A percentile compares a stretch with the other conserved stretches of the same genome.
Evolutionary conservation across 345 rosid genomes (phyloP).

Genomic region (Citrus maxima): DNA sequence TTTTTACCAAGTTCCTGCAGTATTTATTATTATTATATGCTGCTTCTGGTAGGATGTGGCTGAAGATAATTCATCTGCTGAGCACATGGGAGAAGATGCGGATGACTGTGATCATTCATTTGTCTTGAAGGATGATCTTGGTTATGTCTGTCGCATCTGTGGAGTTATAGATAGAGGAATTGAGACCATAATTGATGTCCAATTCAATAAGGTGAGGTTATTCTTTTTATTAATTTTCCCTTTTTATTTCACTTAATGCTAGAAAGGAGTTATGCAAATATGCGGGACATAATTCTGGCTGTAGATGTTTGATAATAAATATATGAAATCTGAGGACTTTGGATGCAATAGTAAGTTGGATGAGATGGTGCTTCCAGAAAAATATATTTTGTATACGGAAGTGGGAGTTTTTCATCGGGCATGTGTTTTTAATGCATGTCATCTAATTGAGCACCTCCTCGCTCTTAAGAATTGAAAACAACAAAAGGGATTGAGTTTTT

Average conservation of each 20-base stretch:
- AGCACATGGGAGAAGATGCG: slow-evolving; percentile 40
- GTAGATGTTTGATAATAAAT: neutral
- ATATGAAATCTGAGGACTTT: neutral
- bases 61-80: slow-evolving; percentile 44
- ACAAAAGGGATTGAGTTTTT: neutral
- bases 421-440: neutral
- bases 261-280: neutral
- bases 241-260: neutral
- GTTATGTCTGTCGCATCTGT: slow-evolving; percentile 89
- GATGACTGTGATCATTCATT: slow-evolving; percentile 76
- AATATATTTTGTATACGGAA: neutral
- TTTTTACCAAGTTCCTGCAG: neutral
- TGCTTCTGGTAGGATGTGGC: slow-evolving; percentile 44
- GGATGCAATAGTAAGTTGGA: neutral
- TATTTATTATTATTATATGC: slow-evolving; percentile 13
- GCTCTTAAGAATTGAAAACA: neutral
- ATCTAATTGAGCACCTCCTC: neutral
- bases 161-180: slow-evolving; percentile 74
- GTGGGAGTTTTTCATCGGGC: neutral
- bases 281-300: neutral
- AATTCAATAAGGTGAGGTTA: slow-evolving; percentile 63
- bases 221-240: neutral
- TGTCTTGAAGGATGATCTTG: slow-evolving; percentile 82
- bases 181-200: slow-evolving; percentile 73
- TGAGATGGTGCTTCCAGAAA: neutral